Evolutionary conservation across 2,329 filamentous ascomycete species (phyloP), one percentile per base, ranked within the genome.

Genomic region (Fusarium irregulare): DNA sequence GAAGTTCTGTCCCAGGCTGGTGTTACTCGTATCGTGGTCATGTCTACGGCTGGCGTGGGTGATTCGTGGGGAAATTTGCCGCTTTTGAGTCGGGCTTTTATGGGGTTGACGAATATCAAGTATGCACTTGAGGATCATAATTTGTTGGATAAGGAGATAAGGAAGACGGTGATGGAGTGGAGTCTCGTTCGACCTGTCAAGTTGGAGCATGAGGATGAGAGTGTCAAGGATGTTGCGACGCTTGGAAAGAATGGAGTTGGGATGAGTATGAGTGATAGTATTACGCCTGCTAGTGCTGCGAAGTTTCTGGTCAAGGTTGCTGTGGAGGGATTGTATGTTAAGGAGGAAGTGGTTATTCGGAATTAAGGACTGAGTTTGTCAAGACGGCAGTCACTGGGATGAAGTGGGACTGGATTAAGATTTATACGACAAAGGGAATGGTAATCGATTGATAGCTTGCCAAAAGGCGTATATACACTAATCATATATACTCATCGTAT

Each of bases 51-150:
- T 4, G 81, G 80, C 28, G 80, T 76, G 20, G 81, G 80, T 7
- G 78, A 81, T 56, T 81, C 79, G 23, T 80, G 78, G 80, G 59
- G 11, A 2, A 77, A 76, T 4, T 59, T 82, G 18, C 77, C 78
- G 8, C 78, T 71, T 70, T 55, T 82, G 45, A 75, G 64, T 66
- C 80, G 78, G 56, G 77, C 72, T 1, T 79, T 82, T 55, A 75
- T 83, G 77, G 66, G 75, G 2, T 80, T 75, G 76, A 81, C 80
- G 18, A 82, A 82, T 49, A 64, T 82, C 70, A 82, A 81, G 66
- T 77, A 79, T 56, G 77, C 80, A 6, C 73, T 82, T 25, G 73
- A 79, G 54, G 80, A 82, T 56, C 80, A 82, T 16, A 46, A 60
- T 53, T 60, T 78, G 14, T 56, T 82, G n/a, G 76, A 82, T 34